Evolutionary conservation across 768 basidiomycete species (phyloP), one percentile per base, ranked within the genome.

Genomic region (Coprinopsis cinerea): DNA sequence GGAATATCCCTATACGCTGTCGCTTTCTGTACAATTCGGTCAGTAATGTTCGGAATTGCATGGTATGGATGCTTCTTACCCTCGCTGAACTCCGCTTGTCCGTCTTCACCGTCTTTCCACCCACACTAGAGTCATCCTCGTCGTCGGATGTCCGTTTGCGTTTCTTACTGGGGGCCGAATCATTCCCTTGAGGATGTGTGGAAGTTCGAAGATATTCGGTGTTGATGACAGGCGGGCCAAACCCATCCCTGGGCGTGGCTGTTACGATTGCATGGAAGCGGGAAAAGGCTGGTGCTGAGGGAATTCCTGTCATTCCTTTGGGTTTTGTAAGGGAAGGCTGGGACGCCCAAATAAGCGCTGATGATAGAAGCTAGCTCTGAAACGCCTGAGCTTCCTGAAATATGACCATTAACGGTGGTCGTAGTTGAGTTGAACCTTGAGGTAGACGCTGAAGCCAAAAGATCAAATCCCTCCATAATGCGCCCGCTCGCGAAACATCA

Each of bases 181-280:
- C n/a, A n/a, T 42, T 39, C 17, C 20, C 24, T 15, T 7, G 32
- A 44, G 17, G 20, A 59, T 14, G 51, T 41, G 39, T 53, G 42
- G 22, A 28, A 47, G 47, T 26, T 46, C 53, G 55, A 55, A 23
- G 36, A 26, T 24, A 44, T 43, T 48, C 56, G 44, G 43, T 44
- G 47, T 36, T 41, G 37, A 60, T 51, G 15, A 60, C 55, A 32
- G 60, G 60, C 18, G 62, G 61, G n/a, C 59, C 62, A 30, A 52
- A 54, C 7, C 56, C 58, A 32, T 62, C 51, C n/a, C 55, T 36
- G 4, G 65, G 61, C 43, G 55, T 62, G n/a, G 65, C 67, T 13
- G 61, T 46, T 44, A 67, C 53, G 43, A 68, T 68, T 40, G 67
- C 67, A 51, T 65, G 66, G 54, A 68, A 68, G 30, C 64, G 62